Evolutionary conservation across 1,139 yeast species (phyloP), one percentile per base, ranked within the genome.

Genomic region (Lodderomyces margitis): DNA sequence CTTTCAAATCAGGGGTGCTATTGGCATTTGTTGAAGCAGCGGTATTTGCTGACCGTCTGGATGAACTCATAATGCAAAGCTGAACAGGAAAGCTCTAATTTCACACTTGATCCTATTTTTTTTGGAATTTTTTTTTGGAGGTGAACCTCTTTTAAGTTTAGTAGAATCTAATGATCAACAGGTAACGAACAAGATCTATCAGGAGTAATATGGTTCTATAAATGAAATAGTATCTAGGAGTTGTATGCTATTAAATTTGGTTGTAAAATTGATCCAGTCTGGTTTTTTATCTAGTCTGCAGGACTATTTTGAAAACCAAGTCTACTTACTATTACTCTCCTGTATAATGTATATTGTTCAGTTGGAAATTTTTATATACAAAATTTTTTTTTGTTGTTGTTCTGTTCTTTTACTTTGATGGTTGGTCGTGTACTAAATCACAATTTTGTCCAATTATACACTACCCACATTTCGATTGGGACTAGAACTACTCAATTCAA

Each of bases 1-100:
- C 46, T 16, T 40, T 31, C n/a, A 38, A 24, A 35, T 38, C 44
- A 17, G 32, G 19, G 19, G 32, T 15, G 16, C 30, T 33, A 21
- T 11, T 12, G 7, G 25, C 5, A 11, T 21, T 8, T 5, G 34
- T 14, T 17, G 33, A 12, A n/a, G 38, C 40, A 6, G 46, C 16
- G 12, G 30, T 16, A 7, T 28, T 28, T 3, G 32, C 32, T 15
- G 32, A 28, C 32, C 32, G 32, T 28, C 19, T 15, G 10, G 32
- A 28, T 15, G 32, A 28, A 28, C 32, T 28, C 32, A 28, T 28
- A 9, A 14, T 9, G 23, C 9, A n/a, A n/a, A n/a, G n/a, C n/a
- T n/a, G n/a, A n/a, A n/a, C n/a, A n/a, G n/a, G n/a, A n/a, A n/a
- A n/a, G n/a, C n/a, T n/a, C n/a, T n/a, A n/a, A n/a, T n/a, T n/a